phyloP scores from a whole-genome alignment of 2,329 filamentous ascomycete genomes.

The Tolypocladium endophyticum region DNA sequence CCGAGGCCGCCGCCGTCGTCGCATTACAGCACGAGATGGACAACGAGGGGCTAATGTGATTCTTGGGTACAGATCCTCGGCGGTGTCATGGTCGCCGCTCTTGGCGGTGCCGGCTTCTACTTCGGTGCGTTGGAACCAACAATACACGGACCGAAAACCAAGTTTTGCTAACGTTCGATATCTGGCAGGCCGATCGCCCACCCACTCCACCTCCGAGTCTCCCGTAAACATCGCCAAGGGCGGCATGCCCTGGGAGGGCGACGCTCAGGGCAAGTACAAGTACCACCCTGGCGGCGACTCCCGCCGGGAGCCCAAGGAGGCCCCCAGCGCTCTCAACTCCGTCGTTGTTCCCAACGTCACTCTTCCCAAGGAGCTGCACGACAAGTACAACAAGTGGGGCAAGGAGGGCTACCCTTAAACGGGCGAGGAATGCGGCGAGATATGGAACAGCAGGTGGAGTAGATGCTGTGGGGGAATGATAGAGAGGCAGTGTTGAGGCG shows the following conservation, averaged over 20 bases:
- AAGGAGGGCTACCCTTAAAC: slow-evolving; percentile 76
- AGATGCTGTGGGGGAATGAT: neutral
- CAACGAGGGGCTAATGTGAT: neutral
- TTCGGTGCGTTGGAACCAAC: slow-evolving; percentile 46
- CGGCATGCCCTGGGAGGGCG: slow-evolving; percentile 87
- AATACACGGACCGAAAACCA: neutral
- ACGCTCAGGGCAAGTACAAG: slow-evolving; percentile 55
- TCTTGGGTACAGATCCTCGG: slow-evolving; percentile 60
- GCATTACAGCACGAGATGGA: neutral
- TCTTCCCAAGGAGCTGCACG: slow-evolving; percentile 85
- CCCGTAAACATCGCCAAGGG: slow-evolving; percentile 61
- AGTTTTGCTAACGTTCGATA: neutral
- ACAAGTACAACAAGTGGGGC: slow-evolving; percentile 99
- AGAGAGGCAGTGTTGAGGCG: neutral
- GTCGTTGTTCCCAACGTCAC: slow-evolving; percentile 91
- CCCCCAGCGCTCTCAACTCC: slow-evolving; percentile 89
- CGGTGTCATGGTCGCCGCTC: slow-evolving; percentile 80
- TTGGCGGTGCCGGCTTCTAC: slow-evolving; percentile 83
- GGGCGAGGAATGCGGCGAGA: neutral
- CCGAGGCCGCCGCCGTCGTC: neutral
- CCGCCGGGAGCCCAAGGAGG: slow-evolving; percentile 67
- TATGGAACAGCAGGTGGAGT: neutral
- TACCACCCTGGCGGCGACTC: slow-evolving; percentile 81
- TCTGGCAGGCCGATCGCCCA: slow-evolving; percentile 65
- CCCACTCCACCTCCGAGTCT: slow-evolving; percentile 71